Base-by-base conservation (phyloP, 768 basidiomycete genomes). In the Rhizopogon vinicolor region DNA sequence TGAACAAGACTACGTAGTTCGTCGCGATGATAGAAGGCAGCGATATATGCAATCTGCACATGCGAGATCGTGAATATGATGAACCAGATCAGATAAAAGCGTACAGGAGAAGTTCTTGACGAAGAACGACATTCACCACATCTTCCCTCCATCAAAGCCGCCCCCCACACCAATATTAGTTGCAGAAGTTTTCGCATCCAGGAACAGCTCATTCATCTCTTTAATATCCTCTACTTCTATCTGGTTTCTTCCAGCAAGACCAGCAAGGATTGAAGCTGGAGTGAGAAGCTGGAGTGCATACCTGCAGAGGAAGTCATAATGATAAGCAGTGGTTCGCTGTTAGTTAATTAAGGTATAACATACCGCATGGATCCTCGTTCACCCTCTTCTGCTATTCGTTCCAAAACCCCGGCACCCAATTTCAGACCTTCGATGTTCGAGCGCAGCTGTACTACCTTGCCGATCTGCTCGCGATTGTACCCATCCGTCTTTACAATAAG, bases 151-250 rank as follows among this genome's bases (percentile, higher is more conserved):
- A 41, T 67, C 62, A 51, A 68, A 73, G 25, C 71, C 68, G 4
- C 70, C 74, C 25, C 68, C 67, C 14, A 70, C 77, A 60, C 71
- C 70, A 37, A 85, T 83, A 58, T 80, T 75, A 22, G 69, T 65
- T n/a, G 86, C 86, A 54, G 80, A 82, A 0, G 89, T 86, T 67
- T 94, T 96, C 18, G 96, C 93, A 69, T 98, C 95, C 63, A 98
- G 76, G 78, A 99, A 99, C 33, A 99, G 75, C 66, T 92, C 91
- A 60, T 87, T 87, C 87, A 97, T 93, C 78, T 98, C 94, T 35
- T 81, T 79, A 48, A 98, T 85, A 69, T 99, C 97, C 60, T 98
- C 93, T 3, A 86, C 72, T 58, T 85, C 82, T 54, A 98, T 92
- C 63, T 93, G 87, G 35, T 72, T 78, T 56, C 93, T 85, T 2